These are phyloP conservation scores for Termitomyces sp. DNA, from an alignment of 768 basidiomycete species.

Conservation along the genomic window DNA sequence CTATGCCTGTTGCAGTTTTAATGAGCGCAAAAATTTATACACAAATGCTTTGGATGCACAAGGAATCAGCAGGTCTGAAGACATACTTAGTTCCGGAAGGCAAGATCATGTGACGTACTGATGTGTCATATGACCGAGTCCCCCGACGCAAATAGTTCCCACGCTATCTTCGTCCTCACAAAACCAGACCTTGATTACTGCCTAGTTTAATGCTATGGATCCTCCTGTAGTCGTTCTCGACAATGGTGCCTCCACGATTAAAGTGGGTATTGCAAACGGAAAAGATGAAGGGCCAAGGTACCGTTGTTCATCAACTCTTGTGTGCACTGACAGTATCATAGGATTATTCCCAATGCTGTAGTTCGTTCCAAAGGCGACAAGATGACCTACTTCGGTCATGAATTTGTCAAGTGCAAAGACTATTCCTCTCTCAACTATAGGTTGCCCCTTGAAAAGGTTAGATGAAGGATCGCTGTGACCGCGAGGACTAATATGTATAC, in stretches of 20 bases:
- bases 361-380: conserved; percentile 83
- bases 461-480: conserved; percentile 14
- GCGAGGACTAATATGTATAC: conserved; percentile 12
- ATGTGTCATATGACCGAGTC: background rate
- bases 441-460: conserved; percentile 84
- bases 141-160: background rate
- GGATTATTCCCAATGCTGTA: conserved; percentile 77
- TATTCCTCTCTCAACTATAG: conserved; percentile 79
- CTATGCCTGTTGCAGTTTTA: background rate
- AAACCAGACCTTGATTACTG: background rate
- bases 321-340: conserved; percentile 20
- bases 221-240: conserved; percentile 63
- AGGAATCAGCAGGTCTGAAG: background rate
- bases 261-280: conserved; percentile 52
- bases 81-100: background rate
- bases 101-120: background rate
- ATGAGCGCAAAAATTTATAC: too few species aligned
- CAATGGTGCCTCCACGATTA: conserved; percentile 84
- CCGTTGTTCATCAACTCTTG: conserved; percentile 16
- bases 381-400: conserved; percentile 80
- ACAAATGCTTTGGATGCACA: background rate
- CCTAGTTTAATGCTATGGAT: conserved; percentile 2
- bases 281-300: conserved; percentile 24
- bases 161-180: background rate
- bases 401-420: conserved; percentile 72